phyloP scores from a whole-genome alignment of 2,329 filamentous ascomycete genomes.

The Mollisia scopiformis region DNA sequence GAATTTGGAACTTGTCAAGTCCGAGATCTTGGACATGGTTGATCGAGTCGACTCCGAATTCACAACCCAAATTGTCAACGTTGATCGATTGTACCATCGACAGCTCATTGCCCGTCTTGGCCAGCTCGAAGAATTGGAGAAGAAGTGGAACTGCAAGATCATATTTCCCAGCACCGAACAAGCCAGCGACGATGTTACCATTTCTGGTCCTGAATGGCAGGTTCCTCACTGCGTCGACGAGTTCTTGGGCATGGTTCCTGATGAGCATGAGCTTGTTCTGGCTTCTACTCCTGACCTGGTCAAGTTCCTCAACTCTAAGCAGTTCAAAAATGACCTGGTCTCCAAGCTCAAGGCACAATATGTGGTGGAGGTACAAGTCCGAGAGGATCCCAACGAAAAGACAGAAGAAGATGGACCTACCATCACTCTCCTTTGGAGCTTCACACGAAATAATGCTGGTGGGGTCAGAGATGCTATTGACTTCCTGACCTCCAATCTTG shows the following conservation, averaged over 20 bases:
- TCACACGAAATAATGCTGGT: conserved; percentile 96
- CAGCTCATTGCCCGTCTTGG: conserved; percentile 86
- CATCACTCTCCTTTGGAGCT: conserved; percentile 72
- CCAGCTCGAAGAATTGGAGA: conserved; percentile 93
- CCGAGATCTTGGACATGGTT: conserved; percentile 99
- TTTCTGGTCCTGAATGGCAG: conserved; percentile 97
- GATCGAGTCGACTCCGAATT: conserved; percentile 88
- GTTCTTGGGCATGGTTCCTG: conserved; percentile 96
- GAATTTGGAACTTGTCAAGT: conserved; percentile 95
- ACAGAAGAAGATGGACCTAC: conserved; percentile 61
- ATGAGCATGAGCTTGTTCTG: conserved; percentile 90
- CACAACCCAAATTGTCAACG: conserved; percentile 88
- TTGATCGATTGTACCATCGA: conserved; percentile 93
- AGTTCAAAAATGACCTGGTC: conserved; percentile 79
- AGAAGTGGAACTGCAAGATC: conserved; percentile 99
- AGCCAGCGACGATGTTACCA: conserved; percentile 93
- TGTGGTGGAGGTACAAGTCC: conserved; percentile 82
- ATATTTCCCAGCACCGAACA: conserved; percentile 97
- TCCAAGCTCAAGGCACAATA: conserved; percentile 89
- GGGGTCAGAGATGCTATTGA: conserved; percentile 95
- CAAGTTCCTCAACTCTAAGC: conserved; percentile 78
- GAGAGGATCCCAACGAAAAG: conserved; percentile 62
- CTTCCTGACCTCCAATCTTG: conserved; percentile 83
- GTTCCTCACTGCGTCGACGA: conserved; percentile 96
- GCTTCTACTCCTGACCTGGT: conserved; percentile 75